Evolutionary conservation across 805 yeast species (phyloP), one percentile per base, ranked within the genome.

Genomic region (Osmozyma mogii): DNA sequence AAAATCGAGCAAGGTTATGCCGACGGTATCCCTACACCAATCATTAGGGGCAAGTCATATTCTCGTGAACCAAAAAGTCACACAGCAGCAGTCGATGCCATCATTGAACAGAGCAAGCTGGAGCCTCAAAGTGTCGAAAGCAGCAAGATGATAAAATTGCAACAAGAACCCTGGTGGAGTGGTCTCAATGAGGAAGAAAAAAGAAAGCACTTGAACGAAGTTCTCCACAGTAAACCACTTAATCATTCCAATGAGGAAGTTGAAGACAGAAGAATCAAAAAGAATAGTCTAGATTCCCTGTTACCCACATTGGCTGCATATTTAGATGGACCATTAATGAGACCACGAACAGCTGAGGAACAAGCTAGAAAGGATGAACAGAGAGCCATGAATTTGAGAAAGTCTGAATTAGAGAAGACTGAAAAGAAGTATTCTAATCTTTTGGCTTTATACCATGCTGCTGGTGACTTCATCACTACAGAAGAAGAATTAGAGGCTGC

Each of bases 271-370:
- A n/a, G n/a, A n/a, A n/a, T n/a, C n/a, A n/a, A n/a, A n/a, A n/a
- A n/a, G n/a, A n/a, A n/a, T n/a, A n/a, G n/a, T n/a, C n/a, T n/a
- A n/a, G n/a, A n/a, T n/a, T 68, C 79, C 46, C 84, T 95, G 1
- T 62, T 84, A 29, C 96, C 96, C 27, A 81, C 95, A 2, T 63
- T 87, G 34, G 85, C 80, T 44, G 65, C 70, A 22, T 66, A 75
- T 39, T 54, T 84, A 36, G 53, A 68, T 14, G 84, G 83, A 3
- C 83, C 89, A 10, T 58, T 85, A 36, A 72, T 88, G 65, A 70
- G 81, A 48, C 71, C 59, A 27, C 70, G 95, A 53, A 80, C 94
- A 0, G 64, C 59, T 15, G 92, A 78, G 45, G 95, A 88, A 56
- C 52, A 57, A 29, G 70, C 66, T 30, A 45, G 70, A 17, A 57